Evolutionary conservation across 176 grass and related monocot genomes (phyloP).

Genomic region (Carex kokanica): DNA sequence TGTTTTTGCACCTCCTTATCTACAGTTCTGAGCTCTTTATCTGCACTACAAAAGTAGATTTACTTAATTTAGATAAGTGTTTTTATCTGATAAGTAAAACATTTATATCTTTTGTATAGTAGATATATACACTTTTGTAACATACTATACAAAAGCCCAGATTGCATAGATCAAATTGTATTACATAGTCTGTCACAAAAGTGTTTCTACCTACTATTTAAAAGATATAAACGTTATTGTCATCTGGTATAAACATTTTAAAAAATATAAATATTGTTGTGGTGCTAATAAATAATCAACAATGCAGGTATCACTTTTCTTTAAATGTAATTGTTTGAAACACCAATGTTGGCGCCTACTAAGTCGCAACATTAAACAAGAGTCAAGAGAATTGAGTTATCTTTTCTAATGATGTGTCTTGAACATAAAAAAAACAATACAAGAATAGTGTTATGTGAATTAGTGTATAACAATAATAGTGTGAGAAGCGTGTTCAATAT

Average conservation of each 20-base stretch:
- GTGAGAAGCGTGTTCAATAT: no score
- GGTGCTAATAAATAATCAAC: background rate
- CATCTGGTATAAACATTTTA: background rate
- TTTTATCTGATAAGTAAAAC: no score
- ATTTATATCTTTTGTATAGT: no score
- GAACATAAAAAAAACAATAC: background rate
- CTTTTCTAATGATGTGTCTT: background rate
- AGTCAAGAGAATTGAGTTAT: background rate
- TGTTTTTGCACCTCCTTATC: background rate
- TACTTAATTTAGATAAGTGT: no score
- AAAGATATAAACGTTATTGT: background rate
- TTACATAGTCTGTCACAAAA: background rate
- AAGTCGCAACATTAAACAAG: background rate
- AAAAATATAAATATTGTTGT: background rate
- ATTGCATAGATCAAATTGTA: no score
- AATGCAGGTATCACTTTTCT: background rate
- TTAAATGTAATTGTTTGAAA: background rate
- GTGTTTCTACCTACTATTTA: background rate
- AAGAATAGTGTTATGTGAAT: background rate
- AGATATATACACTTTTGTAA: no score
- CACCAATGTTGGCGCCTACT: background rate
- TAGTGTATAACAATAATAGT: background rate
- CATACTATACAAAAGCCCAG: no score
- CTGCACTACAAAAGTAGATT: background rate
- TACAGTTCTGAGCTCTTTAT: background rate